phyloP scores from a whole-genome alignment of 1,139 yeast species.

The Hansenula sp. region DNA sequence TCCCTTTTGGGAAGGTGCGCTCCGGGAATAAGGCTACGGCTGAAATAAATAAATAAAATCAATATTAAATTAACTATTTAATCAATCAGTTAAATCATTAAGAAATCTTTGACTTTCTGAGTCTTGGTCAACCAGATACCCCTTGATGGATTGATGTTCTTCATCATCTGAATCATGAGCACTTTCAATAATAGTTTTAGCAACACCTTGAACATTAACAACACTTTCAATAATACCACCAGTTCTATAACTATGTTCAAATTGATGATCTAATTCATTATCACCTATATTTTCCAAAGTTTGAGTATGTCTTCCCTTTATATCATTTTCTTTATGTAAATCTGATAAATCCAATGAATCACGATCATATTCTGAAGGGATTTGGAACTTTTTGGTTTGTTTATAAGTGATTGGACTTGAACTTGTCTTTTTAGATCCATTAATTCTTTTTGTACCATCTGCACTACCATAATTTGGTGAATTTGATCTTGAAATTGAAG shows the following conservation, averaged over 20 bases:
- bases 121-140: constrained; percentile 2
- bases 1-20: no score
- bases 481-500: constrained; percentile 9
- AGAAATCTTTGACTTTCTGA: neutral
- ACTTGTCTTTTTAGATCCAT: neutral
- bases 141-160: neutral
- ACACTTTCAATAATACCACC: constrained; percentile 83
- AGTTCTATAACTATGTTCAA: constrained; percentile 27
- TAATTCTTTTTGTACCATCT: neutral
- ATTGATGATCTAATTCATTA: neutral
- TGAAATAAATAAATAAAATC: neutral
- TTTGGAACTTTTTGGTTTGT: constrained; percentile 10
- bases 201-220: constrained; percentile 80
- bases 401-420: constrained; percentile 4
- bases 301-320: neutral
- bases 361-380: constrained; percentile 6
- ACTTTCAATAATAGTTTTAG: constrained; percentile 75
- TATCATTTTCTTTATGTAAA: neutral
- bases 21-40: no score
- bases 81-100: neutral
- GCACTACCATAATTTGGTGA: constrained; percentile 20
- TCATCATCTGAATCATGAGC: constrained; percentile 25
- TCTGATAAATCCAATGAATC: constrained; percentile 17
- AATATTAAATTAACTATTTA: neutral
- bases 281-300: neutral